Percentiles rank a stretch among this genome's conserved stretches.
These are phyloP conservation scores for Amaranthus tricolor DNA, from an alignment of 179 eudicot species.

Conservation along the genomic window DNA sequence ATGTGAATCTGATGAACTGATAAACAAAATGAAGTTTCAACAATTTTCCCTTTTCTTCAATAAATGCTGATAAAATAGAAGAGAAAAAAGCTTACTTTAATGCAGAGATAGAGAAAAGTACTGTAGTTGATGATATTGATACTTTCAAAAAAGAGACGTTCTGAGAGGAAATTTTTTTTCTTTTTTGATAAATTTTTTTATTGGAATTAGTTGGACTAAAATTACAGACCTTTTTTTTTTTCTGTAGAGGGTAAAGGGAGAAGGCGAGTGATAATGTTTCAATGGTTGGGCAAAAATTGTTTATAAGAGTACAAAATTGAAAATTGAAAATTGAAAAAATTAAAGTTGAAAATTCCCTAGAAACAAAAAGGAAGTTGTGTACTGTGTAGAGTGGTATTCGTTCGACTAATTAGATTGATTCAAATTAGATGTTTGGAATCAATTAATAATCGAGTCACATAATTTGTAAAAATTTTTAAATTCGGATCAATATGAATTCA, in stretches of 20 bases:
- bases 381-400: too few species aligned
- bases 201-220: background rate
- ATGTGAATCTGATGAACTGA: conserved; percentile 17
- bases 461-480: too few species aligned
- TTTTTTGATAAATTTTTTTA: too few species aligned
- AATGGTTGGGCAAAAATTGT: too few species aligned
- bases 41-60: background rate
- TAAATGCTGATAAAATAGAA: background rate
- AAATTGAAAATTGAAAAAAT: too few species aligned
- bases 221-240: background rate
- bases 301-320: too few species aligned
- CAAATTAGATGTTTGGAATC: too few species aligned
- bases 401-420: too few species aligned
- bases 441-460: too few species aligned
- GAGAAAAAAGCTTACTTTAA: conserved; percentile 12
- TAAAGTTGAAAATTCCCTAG: too few species aligned
- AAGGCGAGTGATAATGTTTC: background rate
- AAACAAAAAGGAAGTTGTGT: too few species aligned
- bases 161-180: background rate
- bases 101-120: conserved; percentile 6
- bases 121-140: conserved; percentile 16
- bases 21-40: background rate
- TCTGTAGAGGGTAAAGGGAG: background rate
- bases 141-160: conserved; percentile 5
- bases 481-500: too few species aligned